Evolutionary conservation across 352 stramenopile species (phyloP).

Genomic region (Pythium myriotylum): DNA sequence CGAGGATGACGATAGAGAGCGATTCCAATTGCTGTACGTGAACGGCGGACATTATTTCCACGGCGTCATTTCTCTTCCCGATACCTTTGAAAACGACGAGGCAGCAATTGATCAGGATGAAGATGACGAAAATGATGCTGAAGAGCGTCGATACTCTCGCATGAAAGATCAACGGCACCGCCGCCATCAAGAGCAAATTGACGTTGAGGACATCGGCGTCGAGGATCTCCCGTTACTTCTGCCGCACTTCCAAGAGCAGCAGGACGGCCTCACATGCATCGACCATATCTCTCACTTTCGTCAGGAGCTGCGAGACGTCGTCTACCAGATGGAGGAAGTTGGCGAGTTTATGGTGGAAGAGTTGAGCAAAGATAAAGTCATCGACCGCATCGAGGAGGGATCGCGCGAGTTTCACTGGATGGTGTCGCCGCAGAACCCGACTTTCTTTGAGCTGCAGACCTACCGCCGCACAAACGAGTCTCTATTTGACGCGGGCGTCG

Average conservation of each 20-base stretch:
- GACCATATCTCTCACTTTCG: slow-evolving; percentile 48
- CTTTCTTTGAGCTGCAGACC: slow-evolving; percentile 73
- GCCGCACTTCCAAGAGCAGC: slow-evolving; percentile 54
- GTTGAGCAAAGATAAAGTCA: slow-evolving; percentile 59
- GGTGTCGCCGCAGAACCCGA: slow-evolving; percentile 40
- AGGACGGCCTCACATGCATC: slow-evolving; percentile 45
- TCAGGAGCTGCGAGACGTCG: slow-evolving; percentile 47
- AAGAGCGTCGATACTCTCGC: neutral
- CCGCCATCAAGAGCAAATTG: neutral
- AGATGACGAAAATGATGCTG: slow-evolving; percentile 12
- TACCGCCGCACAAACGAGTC: slow-evolving; percentile 45
- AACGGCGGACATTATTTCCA: slow-evolving; percentile 68
- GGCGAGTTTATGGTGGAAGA: slow-evolving; percentile 72
- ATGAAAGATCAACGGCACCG: slow-evolving; percentile 13
- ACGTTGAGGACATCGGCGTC: slow-evolving; percentile 20
- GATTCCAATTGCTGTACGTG: slow-evolving; percentile 54
- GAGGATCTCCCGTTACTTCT: slow-evolving; percentile 49
- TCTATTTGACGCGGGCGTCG: slow-evolving; percentile 37
- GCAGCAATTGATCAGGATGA: slow-evolving; percentile 24
- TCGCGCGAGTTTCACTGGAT: slow-evolving; percentile 59
- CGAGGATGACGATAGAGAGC: slow-evolving; percentile 8
- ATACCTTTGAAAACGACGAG: slow-evolving; percentile 28
- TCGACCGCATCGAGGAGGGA: slow-evolving; percentile 47
- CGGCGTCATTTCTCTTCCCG: slow-evolving; percentile 43
- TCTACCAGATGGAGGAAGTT: slow-evolving; percentile 74